Percentiles rank a stretch among this genome's conserved stretches.
phyloP scores from a whole-genome alignment of 371 early-diverging fungal genomes.

The Gilbertella persicaria region DNA sequence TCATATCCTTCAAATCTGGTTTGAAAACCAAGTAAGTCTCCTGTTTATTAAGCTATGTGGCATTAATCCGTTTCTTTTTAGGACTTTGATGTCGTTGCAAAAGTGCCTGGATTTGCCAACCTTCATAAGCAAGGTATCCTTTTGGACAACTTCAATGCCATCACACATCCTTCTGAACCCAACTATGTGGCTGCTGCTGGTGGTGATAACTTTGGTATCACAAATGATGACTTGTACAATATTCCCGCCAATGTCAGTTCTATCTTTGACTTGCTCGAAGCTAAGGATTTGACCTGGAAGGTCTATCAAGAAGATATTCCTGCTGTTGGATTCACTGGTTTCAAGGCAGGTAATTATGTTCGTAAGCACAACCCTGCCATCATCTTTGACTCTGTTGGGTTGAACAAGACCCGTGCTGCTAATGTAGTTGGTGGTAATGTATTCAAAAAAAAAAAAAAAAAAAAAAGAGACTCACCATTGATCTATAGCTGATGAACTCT shows the following conservation, averaged over 20 bases:
- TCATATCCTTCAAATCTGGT: constrained; percentile 35
- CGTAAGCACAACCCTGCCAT: constrained; percentile 59
- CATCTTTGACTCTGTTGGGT: constrained; percentile 42
- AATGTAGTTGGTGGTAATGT: constrained; percentile 45
- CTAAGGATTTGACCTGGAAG: constrained; percentile 59
- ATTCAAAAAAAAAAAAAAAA: neutral
- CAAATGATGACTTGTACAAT: constrained; percentile 21
- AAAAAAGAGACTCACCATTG: neutral
- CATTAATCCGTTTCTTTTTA: neutral
- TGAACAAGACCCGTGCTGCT: constrained; percentile 30
- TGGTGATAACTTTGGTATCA: constrained; percentile 19
- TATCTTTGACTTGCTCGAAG: constrained; percentile 60
- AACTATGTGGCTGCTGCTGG: constrained; percentile 46
- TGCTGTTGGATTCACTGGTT: constrained; percentile 39
- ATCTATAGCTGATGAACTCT: constrained; percentile 20
- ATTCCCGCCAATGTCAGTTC: constrained; percentile 19
- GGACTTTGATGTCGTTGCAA: constrained; percentile 22
- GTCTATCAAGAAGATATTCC: constrained; percentile 58
- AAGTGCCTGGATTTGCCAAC: constrained; percentile 12
- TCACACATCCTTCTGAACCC: constrained; percentile 53
- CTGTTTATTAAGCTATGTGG: neutral
- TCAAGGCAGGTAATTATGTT: constrained; percentile 21
- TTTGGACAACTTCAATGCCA: constrained; percentile 45
- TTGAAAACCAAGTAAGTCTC: constrained; percentile 28
- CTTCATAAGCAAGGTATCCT: constrained; percentile 35